phyloP scores from a whole-genome alignment of 805 yeast genomes.

The Priceomyces melissophilus region DNA sequence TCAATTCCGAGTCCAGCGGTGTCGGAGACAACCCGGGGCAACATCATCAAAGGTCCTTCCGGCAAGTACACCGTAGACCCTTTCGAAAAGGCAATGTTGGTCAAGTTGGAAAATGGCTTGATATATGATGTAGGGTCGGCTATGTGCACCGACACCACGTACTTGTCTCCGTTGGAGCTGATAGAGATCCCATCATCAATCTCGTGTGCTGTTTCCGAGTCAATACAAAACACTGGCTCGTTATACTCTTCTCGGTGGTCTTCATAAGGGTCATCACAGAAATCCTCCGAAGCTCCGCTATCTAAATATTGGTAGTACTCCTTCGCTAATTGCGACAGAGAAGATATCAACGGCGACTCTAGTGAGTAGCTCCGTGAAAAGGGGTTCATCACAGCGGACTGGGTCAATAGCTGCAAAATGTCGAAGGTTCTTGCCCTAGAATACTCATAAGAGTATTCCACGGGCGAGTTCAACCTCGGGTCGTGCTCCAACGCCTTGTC shows the following conservation, averaged over 20 bases:
- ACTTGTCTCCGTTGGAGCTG: constrained; percentile 23
- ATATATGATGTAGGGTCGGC: constrained; percentile 84
- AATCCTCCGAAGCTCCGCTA: constrained; percentile 13
- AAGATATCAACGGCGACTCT: constrained; percentile 44
- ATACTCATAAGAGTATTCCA: constrained; percentile 34
- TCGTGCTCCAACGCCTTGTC: constrained; percentile 12
- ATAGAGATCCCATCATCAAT: constrained; percentile 91
- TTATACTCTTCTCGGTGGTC: constrained; percentile 35
- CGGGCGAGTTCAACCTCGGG: not conserved
- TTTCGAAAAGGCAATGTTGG: constrained; percentile 56
- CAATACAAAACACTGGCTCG: constrained; percentile 75
- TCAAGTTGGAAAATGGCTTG: constrained; percentile 34
- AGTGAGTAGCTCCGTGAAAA: constrained; percentile 46
- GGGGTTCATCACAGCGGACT: constrained; percentile 44
- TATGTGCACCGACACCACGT: constrained; percentile 62
- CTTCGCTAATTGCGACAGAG: constrained; percentile 42
- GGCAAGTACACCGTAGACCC: constrained; percentile 74
- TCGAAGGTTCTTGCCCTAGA: constrained; percentile 55
- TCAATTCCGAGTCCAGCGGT: constrained; percentile 50
- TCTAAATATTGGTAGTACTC: constrained; percentile 35
- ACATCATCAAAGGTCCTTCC: constrained; percentile 61
- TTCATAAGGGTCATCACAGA: constrained; percentile 29
- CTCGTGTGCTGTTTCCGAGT: constrained; percentile 75
- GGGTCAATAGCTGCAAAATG: constrained; percentile 30
- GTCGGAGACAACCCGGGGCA: constrained; percentile 56